A percentile compares a stretch with the other conserved stretches of the same genome.
phyloP scores from a whole-genome alignment of 345 rosid species.

The Microcos paniculata region DNA sequence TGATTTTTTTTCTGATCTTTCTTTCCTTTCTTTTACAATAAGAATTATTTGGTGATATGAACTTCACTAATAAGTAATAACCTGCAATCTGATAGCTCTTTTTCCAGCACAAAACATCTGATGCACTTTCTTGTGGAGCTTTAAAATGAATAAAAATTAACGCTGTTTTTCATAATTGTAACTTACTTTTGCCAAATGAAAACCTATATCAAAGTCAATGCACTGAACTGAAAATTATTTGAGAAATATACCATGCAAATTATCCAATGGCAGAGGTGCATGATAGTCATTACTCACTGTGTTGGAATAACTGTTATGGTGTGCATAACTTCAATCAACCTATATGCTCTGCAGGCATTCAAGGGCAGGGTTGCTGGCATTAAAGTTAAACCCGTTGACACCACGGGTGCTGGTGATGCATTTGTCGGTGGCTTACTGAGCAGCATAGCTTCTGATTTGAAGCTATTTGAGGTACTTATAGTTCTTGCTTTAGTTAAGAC shows the following conservation, averaged over 20 bases:
- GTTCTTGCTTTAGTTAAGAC: background rate
- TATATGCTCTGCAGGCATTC: constrained; percentile 48
- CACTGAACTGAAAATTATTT: background rate
- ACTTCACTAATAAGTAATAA: background rate
- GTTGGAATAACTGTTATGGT: background rate
- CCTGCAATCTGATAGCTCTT: background rate
- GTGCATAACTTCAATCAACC: background rate
- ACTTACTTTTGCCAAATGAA: background rate
- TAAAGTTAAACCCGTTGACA: constrained; percentile 68
- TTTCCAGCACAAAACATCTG: background rate
- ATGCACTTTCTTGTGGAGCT: background rate
- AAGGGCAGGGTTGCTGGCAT: constrained; percentile 68
- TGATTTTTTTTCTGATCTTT: background rate
- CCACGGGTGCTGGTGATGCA: constrained; percentile 90
- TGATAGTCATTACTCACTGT: background rate
- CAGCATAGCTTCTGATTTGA: constrained; percentile 57
- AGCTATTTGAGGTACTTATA: constrained; percentile 41
- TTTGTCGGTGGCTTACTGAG: constrained; percentile 67
- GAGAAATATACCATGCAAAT: background rate
- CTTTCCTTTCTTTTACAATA: background rate
- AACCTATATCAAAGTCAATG: background rate
- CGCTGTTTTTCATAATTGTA: background rate
- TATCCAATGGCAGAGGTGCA: background rate
- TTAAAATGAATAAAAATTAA: background rate
- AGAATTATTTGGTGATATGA: background rate